These are phyloP conservation scores for Hypoxylon fragiforme DNA, from an alignment of 495 filamentous ascomycete genomes.

Conservation along the genomic window DNA sequence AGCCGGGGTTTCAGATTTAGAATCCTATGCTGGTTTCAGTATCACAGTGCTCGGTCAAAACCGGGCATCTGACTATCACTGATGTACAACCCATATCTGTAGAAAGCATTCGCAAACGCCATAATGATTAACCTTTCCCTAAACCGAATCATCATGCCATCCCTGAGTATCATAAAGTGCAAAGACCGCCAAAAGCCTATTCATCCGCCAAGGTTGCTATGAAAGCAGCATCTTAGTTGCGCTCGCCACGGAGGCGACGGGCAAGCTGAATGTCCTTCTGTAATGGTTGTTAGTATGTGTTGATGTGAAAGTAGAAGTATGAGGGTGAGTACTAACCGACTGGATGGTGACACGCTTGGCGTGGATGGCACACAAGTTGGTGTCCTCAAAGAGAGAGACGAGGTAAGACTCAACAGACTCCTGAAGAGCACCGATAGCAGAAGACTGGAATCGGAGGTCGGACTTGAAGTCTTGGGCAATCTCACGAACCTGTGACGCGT, in stretches of 20 bases:
- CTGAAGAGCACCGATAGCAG: constrained; percentile 99
- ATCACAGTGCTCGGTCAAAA: constrained; percentile 15
- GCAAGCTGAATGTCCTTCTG: constrained; percentile 96
- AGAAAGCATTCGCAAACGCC: constrained; percentile 49
- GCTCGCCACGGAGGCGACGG: constrained; percentile 95
- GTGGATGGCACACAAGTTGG: constrained; percentile 99
- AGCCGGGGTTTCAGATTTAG: constrained; percentile 26
- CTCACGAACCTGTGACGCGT: constrained; percentile 72
- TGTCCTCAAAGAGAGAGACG: constrained; percentile 99
- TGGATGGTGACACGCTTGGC: constrained; percentile 99
- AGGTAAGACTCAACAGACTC: constrained; percentile 99
- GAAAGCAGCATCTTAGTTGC: constrained; percentile 53
- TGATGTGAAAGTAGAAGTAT: background rate
- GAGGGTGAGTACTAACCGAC: constrained; percentile 49
- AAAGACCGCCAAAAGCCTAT: constrained; percentile 22
- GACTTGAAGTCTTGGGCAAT: constrained; percentile 99
- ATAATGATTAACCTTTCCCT: constrained; percentile 41
- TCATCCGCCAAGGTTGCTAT: constrained; percentile 28
- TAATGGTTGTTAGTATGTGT: constrained; percentile 45
- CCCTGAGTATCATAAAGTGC: constrained; percentile 38
- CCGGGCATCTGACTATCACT: constrained; percentile 25
- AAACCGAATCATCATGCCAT: constrained; percentile 42
- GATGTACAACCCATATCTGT: constrained; percentile 38
- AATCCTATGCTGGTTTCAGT: constrained; percentile 33
- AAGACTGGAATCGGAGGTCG: constrained; percentile 99